Conservation (phyloP, 139 green algal genomes). For the Diplosphaera chodatii region DNA sequence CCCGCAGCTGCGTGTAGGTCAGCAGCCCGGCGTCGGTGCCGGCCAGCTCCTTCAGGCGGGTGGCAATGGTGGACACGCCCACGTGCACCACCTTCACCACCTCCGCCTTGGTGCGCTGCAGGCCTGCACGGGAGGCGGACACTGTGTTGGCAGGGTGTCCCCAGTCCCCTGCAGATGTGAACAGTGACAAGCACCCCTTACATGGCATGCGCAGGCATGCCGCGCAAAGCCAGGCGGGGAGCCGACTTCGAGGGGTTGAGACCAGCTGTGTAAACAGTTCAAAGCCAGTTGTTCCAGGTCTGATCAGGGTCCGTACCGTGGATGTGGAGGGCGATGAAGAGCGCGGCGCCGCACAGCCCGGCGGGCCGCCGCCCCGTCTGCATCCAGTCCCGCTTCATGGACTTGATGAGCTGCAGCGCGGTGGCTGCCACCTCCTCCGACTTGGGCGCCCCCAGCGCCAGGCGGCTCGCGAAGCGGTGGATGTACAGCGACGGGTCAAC, state of each 20-base stretch:
- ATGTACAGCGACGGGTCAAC: conserved; percentile 95
- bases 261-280: too few relatives aligned
- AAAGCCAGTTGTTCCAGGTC: too few relatives aligned
- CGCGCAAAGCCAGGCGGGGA: too few relatives aligned
- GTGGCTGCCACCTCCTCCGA: conserved; percentile 62
- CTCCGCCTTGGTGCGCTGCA: conserved; percentile 68
- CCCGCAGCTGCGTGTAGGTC: conserved; percentile 27
- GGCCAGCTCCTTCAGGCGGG: conserved; percentile 81
- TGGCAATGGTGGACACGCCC: conserved; percentile 80
- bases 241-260: too few relatives aligned
- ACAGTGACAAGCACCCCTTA: too few relatives aligned
- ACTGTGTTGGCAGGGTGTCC: too few relatives aligned
- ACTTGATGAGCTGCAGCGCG: conserved; percentile 79
- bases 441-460: conserved; percentile 28
- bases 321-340: conserved; percentile 90
- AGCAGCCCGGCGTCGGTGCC: conserved; percentile 42
- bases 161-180: too few relatives aligned
- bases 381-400: conserved; percentile 99
- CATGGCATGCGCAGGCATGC: too few relatives aligned
- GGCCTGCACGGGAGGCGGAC: too few relatives aligned
- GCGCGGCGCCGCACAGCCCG: conserved; percentile 90
- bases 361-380: conserved; percentile 85
- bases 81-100: conserved; percentile 84
- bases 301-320: conserved; percentile 72
- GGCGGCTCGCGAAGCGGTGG: conserved; percentile 79